Evolutionary conservation across 164 flowering plant genomes (phyloP).

Genomic region (Macadamia integrifolia): DNA sequence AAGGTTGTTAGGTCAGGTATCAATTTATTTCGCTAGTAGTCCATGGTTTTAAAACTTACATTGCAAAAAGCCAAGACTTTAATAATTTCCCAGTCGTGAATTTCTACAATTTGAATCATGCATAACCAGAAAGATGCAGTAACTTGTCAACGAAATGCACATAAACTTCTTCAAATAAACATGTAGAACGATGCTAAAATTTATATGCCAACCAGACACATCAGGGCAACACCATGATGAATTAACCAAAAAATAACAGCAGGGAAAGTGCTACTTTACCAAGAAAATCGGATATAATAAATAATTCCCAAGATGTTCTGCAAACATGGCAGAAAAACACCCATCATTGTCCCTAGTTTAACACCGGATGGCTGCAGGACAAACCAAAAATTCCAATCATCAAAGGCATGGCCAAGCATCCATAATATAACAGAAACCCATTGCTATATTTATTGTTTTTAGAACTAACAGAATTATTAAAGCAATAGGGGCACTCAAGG

Average conservation of each 20-base stretch:
- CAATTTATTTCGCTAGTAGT: too few relatives aligned
- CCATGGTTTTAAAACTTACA: too few relatives aligned
- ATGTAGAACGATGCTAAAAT: neutral
- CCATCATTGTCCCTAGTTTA: conserved; percentile 94
- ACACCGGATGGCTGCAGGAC: conserved; percentile 48
- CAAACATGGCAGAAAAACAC: conserved; percentile 95
- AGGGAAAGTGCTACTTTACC: conserved; percentile 41
- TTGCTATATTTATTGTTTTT: too few relatives aligned
- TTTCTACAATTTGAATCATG: neutral
- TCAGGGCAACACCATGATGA: too few relatives aligned
- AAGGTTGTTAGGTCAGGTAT: neutral
- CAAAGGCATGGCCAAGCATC: conserved; percentile 3
- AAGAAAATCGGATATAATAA: conserved; percentile 93
- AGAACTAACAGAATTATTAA: too few relatives aligned
- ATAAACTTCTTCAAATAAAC: neutral
- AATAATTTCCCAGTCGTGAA: too few relatives aligned
- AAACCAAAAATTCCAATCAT: conserved; percentile 10
- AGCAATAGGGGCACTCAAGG: too few relatives aligned
- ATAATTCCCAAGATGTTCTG: conserved; percentile 97
- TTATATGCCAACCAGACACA: neutral
- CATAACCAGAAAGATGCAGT: neutral
- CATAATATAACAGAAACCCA: neutral
- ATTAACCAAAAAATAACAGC: neutral
- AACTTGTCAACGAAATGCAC: neutral
- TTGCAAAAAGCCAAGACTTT: too few relatives aligned